These are phyloP conservation scores for Lecanicillium sp. DNA, from an alignment of 2,329 filamentous ascomycete species.

Conservation along the genomic window DNA sequence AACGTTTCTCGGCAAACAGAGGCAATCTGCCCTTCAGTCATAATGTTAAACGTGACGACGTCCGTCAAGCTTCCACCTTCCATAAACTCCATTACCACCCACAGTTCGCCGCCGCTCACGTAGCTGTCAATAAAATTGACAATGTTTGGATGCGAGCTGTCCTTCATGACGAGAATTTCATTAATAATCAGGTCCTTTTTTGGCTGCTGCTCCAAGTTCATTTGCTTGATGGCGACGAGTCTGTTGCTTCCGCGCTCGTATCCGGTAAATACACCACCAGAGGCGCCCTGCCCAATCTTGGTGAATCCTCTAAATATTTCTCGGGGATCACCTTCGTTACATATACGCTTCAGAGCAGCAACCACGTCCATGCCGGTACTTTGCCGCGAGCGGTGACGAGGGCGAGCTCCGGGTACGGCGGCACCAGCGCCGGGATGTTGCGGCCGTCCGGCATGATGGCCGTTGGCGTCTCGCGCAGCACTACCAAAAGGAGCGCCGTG, in stretches of 20 bases:
- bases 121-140: slow-evolving; percentile 99
- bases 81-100: slow-evolving; percentile 99
- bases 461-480: slow-evolving; percentile 19
- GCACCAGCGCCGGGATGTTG: slow-evolving; percentile 28
- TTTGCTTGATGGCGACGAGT: slow-evolving; percentile 97
- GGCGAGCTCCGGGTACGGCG: slow-evolving; percentile 47
- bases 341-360: slow-evolving; percentile 77
- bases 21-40: slow-evolving; percentile 96
- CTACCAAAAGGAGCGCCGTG: too few relatives aligned
- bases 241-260: slow-evolving; percentile 78
- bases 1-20: slow-evolving; percentile 92
- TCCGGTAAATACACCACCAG: slow-evolving; percentile 89
- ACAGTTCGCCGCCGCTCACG: slow-evolving; percentile 79
- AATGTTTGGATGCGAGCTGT: slow-evolving; percentile 96
- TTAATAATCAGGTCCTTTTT: slow-evolving; percentile 99
- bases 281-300: slow-evolving; percentile 96
- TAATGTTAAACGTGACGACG: slow-evolving; percentile 98
- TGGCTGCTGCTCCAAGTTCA: slow-evolving; percentile 97
- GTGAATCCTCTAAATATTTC: slow-evolving; percentile 79
- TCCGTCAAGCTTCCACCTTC: slow-evolving; percentile 96
- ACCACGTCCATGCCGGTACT: slow-evolving; percentile 79
- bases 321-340: slow-evolving; percentile 81
- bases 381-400: slow-evolving; percentile 70
- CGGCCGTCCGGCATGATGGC: slow-evolving; percentile 24
- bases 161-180: slow-evolving; percentile 98